Percentiles rank a stretch among this genome's conserved stretches.
phyloP scores from a whole-genome alignment of 2,329 filamentous ascomycete genomes.

The Dactylellina cionopaga region DNA sequence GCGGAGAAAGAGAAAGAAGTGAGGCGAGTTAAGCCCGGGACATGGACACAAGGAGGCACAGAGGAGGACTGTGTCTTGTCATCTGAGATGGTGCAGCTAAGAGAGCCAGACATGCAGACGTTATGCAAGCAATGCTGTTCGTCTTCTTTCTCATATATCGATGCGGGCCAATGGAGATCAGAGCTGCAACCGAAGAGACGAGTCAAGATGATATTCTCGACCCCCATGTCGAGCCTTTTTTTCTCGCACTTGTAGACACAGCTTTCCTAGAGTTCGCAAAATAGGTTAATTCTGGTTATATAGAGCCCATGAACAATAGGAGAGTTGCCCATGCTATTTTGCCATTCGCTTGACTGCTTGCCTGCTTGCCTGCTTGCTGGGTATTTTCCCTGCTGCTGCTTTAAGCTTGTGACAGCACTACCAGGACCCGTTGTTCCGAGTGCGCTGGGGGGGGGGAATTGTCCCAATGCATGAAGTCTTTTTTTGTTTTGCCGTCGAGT shows the following conservation, averaged over 20 bases:
- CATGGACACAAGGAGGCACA: neutral
- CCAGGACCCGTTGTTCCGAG: conserved; percentile 23
- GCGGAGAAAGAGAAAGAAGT: conserved; percentile 30
- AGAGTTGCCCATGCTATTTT: conserved; percentile 23
- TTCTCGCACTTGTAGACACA: too few relatives aligned
- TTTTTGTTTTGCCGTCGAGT: conserved; percentile 38
- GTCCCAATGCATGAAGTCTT: conserved; percentile 28
- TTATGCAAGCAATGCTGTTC: conserved; percentile 29
- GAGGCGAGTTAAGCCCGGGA: too few relatives aligned
- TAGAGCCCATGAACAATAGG: conserved; percentile 8
- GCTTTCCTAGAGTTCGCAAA: neutral
- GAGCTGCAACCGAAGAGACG: neutral
- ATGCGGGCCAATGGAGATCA: conserved; percentile 22
- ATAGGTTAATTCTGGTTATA: neutral
- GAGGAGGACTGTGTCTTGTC: neutral
- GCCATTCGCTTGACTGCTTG: conserved; percentile 45
- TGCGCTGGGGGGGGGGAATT: neutral
- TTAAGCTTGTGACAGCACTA: conserved; percentile 44
- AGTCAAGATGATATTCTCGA: neutral
- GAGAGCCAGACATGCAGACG: conserved; percentile 6
- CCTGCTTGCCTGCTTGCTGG: conserved; percentile 1
- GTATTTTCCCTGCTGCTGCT: conserved; percentile 22
- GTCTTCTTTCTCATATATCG: neutral
- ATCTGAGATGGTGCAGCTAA: neutral
- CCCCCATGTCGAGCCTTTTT: conserved; percentile 14